These are phyloP conservation scores for Lagerstroemia speciosa DNA, from an alignment of 345 rosid species.

Conservation along the genomic window DNA sequence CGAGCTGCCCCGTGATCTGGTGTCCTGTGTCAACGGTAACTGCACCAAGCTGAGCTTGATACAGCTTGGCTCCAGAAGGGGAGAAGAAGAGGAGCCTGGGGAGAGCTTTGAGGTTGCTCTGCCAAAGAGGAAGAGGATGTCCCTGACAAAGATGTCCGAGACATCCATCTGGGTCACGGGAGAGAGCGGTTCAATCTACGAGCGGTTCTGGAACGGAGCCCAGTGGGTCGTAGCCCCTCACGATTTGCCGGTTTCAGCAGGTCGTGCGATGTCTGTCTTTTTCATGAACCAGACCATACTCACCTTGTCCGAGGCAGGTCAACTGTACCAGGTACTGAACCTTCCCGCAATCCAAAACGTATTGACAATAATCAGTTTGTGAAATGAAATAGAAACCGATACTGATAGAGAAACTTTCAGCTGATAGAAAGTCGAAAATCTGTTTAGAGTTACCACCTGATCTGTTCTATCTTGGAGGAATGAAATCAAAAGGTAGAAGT, in stretches of 20 bases:
- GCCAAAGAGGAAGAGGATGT: constrained; percentile 47
- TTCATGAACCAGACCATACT: constrained; percentile 57
- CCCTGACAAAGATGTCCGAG: constrained; percentile 52
- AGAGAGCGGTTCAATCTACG: constrained; percentile 53
- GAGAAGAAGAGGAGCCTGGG: constrained; percentile 10
- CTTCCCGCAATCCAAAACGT: not conserved
- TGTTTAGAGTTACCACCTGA: not conserved
- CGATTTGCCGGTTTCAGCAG: constrained; percentile 39
- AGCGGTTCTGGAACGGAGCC: constrained; percentile 73
- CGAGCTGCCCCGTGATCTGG: constrained; percentile 52
- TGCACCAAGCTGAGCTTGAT: constrained; percentile 49
- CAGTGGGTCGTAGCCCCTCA: constrained; percentile 69
- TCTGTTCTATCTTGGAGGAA: too few relatives aligned
- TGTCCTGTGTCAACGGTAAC: constrained; percentile 44
- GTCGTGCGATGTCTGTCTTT: constrained; percentile 34
- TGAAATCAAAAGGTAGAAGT: not conserved
- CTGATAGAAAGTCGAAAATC: not conserved
- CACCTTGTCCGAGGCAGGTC: constrained; percentile 49
- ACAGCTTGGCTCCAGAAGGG: constrained; percentile 15
- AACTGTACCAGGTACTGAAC: constrained; percentile 41
- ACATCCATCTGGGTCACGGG: constrained; percentile 62
- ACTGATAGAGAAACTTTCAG: not conserved
- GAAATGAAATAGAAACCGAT: not conserved
- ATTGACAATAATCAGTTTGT: not conserved
- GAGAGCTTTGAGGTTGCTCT: constrained; percentile 19